A percentile compares a stretch with the other conserved stretches of the same genome.
Conservation (phyloP, 1,284 basidiomycete species). For the Cutaneotrichosporon daszewskae region DNA sequence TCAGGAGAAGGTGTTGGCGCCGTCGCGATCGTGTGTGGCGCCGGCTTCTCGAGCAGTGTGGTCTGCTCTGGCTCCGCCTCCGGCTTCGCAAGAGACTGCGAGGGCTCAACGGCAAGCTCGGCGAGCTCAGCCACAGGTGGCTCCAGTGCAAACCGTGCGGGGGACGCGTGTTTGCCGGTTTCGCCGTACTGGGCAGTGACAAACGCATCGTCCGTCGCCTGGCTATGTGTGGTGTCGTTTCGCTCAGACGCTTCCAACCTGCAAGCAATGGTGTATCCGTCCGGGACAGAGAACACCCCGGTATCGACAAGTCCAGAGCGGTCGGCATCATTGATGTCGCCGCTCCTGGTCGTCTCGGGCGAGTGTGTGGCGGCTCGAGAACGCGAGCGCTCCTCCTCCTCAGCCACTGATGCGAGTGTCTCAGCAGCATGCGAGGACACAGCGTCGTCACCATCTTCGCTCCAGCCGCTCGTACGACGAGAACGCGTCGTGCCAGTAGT, state of each 20-base stretch:
- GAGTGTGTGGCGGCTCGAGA: constrained; percentile 5
- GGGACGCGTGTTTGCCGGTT: too few species aligned
- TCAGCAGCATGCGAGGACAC: constrained; percentile 23
- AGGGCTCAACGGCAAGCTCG: too few species aligned
- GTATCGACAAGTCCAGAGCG: constrained; percentile 17
- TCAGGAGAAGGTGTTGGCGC: neutral
- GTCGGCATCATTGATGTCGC: too few species aligned
- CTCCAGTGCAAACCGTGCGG: too few species aligned
- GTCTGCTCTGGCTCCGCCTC: neutral
- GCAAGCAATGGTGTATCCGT: constrained; percentile 44
- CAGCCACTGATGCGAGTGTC: neutral
- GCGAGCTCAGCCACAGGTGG: too few species aligned
- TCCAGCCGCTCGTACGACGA: neutral
- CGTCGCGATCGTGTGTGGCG: too few species aligned
- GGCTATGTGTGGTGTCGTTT: constrained; percentile 3
- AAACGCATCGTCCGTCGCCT: constrained; percentile 2
- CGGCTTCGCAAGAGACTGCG: too few species aligned
- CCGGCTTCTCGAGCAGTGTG: neutral
- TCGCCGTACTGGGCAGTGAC: constrained; percentile 1
- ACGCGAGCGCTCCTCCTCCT: constrained; percentile 14
- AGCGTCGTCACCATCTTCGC: neutral
- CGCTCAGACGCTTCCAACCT: constrained; percentile 16
- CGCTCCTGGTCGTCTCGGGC: neutral
- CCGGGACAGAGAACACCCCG: constrained; percentile 37
- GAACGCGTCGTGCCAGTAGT: constrained; percentile 53